Conservation (phyloP, 148 eudicot species). For the Amaranthus cruentus region DNA sequence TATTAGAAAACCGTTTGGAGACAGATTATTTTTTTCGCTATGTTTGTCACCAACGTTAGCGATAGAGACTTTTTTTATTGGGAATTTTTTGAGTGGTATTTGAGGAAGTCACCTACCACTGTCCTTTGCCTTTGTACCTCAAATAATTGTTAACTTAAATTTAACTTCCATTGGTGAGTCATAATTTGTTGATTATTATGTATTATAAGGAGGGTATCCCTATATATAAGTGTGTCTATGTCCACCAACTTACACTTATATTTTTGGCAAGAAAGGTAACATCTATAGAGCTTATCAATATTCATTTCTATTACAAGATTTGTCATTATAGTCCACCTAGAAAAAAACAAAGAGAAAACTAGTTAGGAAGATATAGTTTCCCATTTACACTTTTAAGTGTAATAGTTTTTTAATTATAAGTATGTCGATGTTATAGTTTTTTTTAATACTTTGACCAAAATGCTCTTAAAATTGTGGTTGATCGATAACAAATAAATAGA, state of each 20-base stretch:
- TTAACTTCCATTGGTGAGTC: no score
- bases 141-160: neutral
- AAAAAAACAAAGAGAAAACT: neutral
- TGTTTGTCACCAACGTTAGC: no score
- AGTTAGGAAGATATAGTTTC: neutral
- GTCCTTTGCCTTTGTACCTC: neutral
- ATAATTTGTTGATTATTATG: no score
- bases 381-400: neutral
- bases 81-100: neutral
- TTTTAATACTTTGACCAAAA: no score
- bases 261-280: slow-evolving; percentile 1
- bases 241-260: slow-evolving; percentile 8
- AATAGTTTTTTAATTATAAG: no score
- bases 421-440: no score
- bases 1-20: no score
- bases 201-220: neutral
- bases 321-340: neutral
- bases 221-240: slow-evolving; percentile 7
- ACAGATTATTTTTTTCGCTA: no score
- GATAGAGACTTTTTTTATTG: no score
- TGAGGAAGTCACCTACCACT: slow-evolving; percentile 1
- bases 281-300: neutral
- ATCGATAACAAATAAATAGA: no score
- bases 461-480: no score
- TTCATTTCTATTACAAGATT: neutral